Percentiles rank a stretch among this genome's conserved stretches.
Conservation (phyloP, 140 eudicot species). For the Stevia rebaudiana region DNA sequence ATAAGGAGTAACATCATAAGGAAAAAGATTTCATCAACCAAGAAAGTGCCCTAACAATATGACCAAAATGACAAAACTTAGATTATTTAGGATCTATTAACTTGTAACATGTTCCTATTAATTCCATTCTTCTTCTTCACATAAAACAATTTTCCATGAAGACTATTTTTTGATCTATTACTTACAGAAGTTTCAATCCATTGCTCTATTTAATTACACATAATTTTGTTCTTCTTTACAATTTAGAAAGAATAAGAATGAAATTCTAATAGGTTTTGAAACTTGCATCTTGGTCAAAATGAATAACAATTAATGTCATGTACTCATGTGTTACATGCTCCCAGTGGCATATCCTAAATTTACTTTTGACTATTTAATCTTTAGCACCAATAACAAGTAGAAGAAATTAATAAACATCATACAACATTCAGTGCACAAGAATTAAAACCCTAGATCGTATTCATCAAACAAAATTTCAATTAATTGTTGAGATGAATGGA, state of each 20-base stretch:
- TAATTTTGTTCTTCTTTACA: neutral
- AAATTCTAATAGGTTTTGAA: neutral
- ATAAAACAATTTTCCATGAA: neutral
- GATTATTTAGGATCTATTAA: neutral
- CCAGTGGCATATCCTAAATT: neutral
- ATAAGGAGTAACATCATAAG: neutral
- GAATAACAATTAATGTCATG: too few relatives aligned
- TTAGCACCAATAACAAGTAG: neutral
- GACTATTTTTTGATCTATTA: neutral
- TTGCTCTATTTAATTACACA: neutral
- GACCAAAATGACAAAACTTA: neutral
- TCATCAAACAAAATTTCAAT: neutral
- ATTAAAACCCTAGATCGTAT: slow-evolving; percentile 37
- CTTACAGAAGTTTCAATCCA: neutral
- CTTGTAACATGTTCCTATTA: neutral
- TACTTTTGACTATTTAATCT: neutral
- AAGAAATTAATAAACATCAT: neutral
- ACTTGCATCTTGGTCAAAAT: neutral
- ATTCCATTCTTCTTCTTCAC: neutral
- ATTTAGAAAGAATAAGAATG: too few relatives aligned
- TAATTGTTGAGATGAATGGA: neutral
- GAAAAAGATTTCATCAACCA: neutral
- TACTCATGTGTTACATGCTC: neutral
- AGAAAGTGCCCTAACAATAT: neutral
- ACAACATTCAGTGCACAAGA: neutral